phyloP scores from a whole-genome alignment of 306 rosid genomes.

The Dryas drummondii region DNA sequence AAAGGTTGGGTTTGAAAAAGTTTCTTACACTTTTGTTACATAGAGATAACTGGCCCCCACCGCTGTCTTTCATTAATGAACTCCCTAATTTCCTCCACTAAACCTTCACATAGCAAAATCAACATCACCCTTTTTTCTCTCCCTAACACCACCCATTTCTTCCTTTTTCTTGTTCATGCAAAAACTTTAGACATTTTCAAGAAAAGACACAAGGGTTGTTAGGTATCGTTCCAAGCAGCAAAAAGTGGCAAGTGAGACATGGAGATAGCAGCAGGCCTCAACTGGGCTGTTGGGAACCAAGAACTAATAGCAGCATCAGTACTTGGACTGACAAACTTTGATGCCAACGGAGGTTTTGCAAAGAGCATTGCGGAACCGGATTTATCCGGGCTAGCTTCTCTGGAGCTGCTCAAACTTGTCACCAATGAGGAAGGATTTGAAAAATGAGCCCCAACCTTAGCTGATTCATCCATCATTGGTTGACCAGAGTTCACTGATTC shows the following conservation, averaged over 20 bases:
- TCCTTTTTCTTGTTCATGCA: conserved; percentile 31
- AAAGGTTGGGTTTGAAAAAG: conserved; percentile 48
- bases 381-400: conserved; percentile 87
- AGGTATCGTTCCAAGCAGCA: conserved; percentile 86
- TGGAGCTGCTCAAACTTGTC: conserved; percentile 76
- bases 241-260: conserved; percentile 81
- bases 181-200: conserved; percentile 26
- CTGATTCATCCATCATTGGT: conserved; percentile 35
- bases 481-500: conserved; percentile 46
- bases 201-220: conserved; percentile 11
- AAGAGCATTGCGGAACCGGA: conserved; percentile 43
- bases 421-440: conserved; percentile 77
- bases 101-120: conserved; percentile 19
- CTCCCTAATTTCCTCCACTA: conserved; percentile 46
- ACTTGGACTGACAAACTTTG: conserved; percentile 41
- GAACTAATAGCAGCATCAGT: conserved; percentile 41
- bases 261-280: conserved; percentile 66
- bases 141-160: conserved; percentile 19
- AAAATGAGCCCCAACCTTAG: conserved; percentile 52
- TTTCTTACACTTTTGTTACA: conserved; percentile 42
- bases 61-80: conserved; percentile 26
- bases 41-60: conserved; percentile 48
- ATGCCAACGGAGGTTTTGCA: conserved; percentile 51
- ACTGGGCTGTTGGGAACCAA: conserved; percentile 70
- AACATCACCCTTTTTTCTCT: conserved; percentile 18